phyloP scores from a whole-genome alignment of 805 yeast species.

The Pichia insulana region DNA sequence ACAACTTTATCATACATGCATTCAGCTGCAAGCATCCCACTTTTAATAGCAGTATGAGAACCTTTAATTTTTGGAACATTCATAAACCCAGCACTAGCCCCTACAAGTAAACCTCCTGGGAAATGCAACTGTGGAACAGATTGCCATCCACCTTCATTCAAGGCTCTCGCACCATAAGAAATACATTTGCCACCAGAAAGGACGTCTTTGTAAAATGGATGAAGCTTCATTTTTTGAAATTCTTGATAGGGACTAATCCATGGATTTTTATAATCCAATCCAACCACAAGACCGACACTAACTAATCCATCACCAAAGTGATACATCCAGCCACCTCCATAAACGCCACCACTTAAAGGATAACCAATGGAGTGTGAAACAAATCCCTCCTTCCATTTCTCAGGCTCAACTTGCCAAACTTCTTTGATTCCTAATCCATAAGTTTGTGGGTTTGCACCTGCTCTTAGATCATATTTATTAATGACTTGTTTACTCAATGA shows the following conservation, averaged over 20 bases:
- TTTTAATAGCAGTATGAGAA: conserved; percentile 93
- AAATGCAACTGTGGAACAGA: conserved; percentile 82
- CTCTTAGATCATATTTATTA: conserved; percentile 57
- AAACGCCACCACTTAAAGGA: conserved; percentile 65
- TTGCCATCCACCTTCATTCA: conserved; percentile 96
- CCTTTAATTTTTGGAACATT: conserved; percentile 98
- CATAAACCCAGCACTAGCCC: conserved; percentile 94
- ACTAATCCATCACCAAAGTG: conserved; percentile 94
- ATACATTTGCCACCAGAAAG: conserved; percentile 87
- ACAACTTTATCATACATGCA: conserved; percentile 46
- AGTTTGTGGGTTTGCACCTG: conserved; percentile 65
- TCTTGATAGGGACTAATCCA: conserved; percentile 93
- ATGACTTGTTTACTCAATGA: conserved; percentile 76
- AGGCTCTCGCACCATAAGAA: conserved; percentile 90
- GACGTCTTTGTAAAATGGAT: conserved; percentile 69
- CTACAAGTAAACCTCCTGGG: conserved; percentile 95
- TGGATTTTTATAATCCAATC: conserved; percentile 91
- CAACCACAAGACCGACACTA: conserved; percentile 88
- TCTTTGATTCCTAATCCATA: conserved; percentile 95
- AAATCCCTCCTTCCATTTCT: conserved; percentile 69
- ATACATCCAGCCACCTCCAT: conserved; percentile 97
- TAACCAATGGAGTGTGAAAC: conserved; percentile 86
- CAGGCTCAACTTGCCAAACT: conserved; percentile 90
- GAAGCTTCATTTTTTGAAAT: conserved; percentile 89
- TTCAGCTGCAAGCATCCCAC: conserved; percentile 95